phyloP scores from a whole-genome alignment of 176 grass and related monocot species.

The Puccinellia tenuiflora region DNA sequence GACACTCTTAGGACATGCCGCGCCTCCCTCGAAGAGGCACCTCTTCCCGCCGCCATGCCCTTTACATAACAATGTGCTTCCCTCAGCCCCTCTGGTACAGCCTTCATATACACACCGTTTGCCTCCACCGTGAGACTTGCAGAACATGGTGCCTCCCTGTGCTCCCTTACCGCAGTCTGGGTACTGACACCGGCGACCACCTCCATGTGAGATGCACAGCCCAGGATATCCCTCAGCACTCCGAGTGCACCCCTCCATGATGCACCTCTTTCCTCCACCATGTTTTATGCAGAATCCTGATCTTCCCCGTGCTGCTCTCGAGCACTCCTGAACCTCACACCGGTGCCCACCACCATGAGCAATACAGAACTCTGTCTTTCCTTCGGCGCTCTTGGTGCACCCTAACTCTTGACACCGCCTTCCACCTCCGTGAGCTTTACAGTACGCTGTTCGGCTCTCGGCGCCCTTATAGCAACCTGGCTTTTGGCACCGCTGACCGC shows the following conservation, averaged over 20 bases:
- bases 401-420: conserved; percentile 73
- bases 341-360: conserved; percentile 72
- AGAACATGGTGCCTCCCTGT: conserved; percentile 81
- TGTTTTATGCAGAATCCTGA: conserved; percentile 81
- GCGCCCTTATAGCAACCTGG: conserved; percentile 81
- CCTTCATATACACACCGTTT: conserved; percentile 74
- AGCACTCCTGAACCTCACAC: conserved; percentile 39
- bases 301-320: conserved; percentile 65
- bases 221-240: conserved; percentile 78
- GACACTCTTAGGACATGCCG: conserved; percentile 74
- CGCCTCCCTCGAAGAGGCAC: conserved; percentile 74
- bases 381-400: conserved; percentile 86
- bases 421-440: conserved; percentile 86
- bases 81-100: conserved; percentile 76
- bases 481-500: conserved; percentile 86
- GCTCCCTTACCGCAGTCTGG: conserved; percentile 62
- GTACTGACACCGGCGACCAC: conserved; percentile 72
- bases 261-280: conserved; percentile 84
- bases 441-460: conserved; percentile 75
- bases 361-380: conserved; percentile 89
- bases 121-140: conserved; percentile 86
- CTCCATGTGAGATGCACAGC: conserved; percentile 83
- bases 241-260: conserved; percentile 49
- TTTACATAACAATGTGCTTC: conserved; percentile 76
- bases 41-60: conserved; percentile 80